Base-by-base conservation (phyloP, 139 green algal species). In the Parachlorella kessleri region DNA sequence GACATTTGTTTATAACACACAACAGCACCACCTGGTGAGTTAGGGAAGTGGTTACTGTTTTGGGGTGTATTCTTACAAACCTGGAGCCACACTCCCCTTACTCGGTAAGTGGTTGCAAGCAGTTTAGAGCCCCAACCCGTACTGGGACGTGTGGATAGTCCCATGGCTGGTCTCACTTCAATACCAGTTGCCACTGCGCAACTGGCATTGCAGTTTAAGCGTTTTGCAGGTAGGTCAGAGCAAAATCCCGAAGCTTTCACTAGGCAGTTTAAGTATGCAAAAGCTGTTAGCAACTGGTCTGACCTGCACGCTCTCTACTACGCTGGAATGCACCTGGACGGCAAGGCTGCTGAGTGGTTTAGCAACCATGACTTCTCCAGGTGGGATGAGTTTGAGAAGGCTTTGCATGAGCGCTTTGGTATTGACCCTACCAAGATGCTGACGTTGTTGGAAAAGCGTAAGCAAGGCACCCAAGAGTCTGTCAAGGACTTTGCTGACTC, bases 341-440 rank as follows among this genome's bases (percentile, higher is more conserved):
- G 65, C 32, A 70, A 70, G 33, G 33, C 65, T 40, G 28, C 10
- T 10, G 65, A 70, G 4, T 70, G 65, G 65, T 70, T 41, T 35
- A 40, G 33, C 30, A 70, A 70, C 33, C n/a, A 70, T 18, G 33
- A 70, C 10, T 26, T 40, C 30, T 24, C 33, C 28, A 26, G 10
- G 28, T 70, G 65, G 65, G 30, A 26, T 35, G 28, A 5, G 5
- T 70, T 70, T n/a, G 33, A 70, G 33, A 40, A 39, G 10, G 30
- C 28, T 21, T 35, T 70, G 6, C 6, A 10, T 9, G n/a, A 70
- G 6, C 65, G 65, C 14, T 70, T 70, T n/a, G 65, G 65, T 40
- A 26, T 70, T 10, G 65, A 70, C 65, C 65, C 65, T 21, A 42
- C 28, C 28, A 70, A 70, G 65, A 70, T 70, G 65, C 65, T 70